Conservation (phyloP, 2,329 filamentous ascomycete species). For the Talaromyces sp. region DNA sequence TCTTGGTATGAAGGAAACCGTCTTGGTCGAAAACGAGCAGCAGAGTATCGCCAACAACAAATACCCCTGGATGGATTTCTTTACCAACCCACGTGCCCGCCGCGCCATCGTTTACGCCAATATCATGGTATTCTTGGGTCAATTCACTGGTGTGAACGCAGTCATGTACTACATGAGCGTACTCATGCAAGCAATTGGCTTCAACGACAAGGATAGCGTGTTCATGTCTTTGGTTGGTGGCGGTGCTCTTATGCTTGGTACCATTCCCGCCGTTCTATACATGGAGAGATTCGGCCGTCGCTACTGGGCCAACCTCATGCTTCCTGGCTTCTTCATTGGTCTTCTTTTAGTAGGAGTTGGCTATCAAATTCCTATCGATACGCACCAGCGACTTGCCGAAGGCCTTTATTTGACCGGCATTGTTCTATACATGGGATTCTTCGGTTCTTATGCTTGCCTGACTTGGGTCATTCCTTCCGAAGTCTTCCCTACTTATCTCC, state of each 20-base stretch:
- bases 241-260: constrained; percentile 61
- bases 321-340: constrained; percentile 67
- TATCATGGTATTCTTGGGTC: constrained; percentile 65
- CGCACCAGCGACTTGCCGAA: constrained; percentile 45
- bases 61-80: constrained; percentile 68
- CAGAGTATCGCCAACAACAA: constrained; percentile 50
- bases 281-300: constrained; percentile 70
- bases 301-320: constrained; percentile 69
- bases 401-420: constrained; percentile 61
- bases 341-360: constrained; percentile 61
- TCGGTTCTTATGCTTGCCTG: constrained; percentile 60
- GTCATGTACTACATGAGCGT: constrained; percentile 69
- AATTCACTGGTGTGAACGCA: constrained; percentile 66
- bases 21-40: constrained; percentile 53
- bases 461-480: constrained; percentile 65
- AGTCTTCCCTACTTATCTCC: constrained; percentile 67
- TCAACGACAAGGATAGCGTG: constrained; percentile 56
- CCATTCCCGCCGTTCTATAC: constrained; percentile 62
- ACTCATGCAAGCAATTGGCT: constrained; percentile 64
- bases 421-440: constrained; percentile 61
- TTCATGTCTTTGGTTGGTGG: constrained; percentile 74
- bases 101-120: constrained; percentile 63
- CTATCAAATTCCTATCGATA: constrained; percentile 51
- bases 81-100: constrained; percentile 64
- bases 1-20: constrained; percentile 64